Base-by-base conservation (phyloP, 495 filamentous ascomycete genomes). In the Symbiotaphrina buchneri region DNA sequence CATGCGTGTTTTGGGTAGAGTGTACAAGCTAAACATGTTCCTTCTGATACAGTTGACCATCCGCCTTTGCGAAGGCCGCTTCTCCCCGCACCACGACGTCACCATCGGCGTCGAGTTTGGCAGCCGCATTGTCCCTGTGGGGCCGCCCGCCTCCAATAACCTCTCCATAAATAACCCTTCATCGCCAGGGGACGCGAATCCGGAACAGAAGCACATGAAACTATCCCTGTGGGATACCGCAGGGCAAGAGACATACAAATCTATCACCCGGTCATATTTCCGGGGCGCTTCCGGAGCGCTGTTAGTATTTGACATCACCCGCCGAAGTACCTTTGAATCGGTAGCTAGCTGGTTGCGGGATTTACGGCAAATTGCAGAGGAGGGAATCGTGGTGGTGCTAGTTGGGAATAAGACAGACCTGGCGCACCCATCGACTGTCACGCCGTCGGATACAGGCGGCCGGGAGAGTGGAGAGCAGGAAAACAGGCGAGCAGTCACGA, bases 31-130 rank as follows among this genome's bases (percentile, higher is more conserved):
- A 18, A 31, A 17, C 8, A 20, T 25, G n/a, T n/a, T n/a, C n/a
- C n/a, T n/a, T n/a, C n/a, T n/a, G n/a, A 19, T 22, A 33, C 44
- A 74, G 68, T 68, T 94, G 39, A 92, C 85, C 11, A 81, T 95
- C 51, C 80, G 85, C 17, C 75, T 95, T 39, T 95, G 85, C 56
- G 85, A 95, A 64, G 85, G 84, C 33, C 84, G 85, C 42, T 95
- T 95, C 59, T 76, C 74, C 32, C 61, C 76, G 19, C 67, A 81
- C 41, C 87, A 94, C 56, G 82, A 94, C 56, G 87, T 97, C 26
- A 97, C 87, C 18, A 94, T 97, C 42, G 87, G 87, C 34, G 87
- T 97, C 16, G 87, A 97, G 49, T 94, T 97, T 53, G 87, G 84
- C 34, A 85, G 77, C 19, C 71, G 85, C 34, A 82, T 94, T 41